A percentile compares a stretch with the other conserved stretches of the same genome.
Conservation (phyloP, 2,329 filamentous ascomycete genomes). For the Talaromyces sp. region DNA sequence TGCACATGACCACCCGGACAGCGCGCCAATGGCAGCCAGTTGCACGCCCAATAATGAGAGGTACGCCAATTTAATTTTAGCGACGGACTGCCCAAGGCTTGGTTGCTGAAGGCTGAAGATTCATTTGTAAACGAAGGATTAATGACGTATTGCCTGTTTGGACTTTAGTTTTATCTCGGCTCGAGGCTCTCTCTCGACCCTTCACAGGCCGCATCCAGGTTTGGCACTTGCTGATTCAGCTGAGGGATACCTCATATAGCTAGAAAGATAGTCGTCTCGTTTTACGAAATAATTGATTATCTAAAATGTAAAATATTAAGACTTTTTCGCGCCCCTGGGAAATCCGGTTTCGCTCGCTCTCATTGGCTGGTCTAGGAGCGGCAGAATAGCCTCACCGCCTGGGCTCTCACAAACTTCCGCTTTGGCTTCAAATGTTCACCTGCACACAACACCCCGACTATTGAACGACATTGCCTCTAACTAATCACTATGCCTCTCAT, state of each 20-base stretch:
- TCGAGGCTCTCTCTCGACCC: neutral
- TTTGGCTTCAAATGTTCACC: neutral
- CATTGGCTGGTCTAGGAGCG: neutral
- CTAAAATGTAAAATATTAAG: neutral
- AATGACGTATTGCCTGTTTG: neutral
- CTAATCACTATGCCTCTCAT: slow-evolving; percentile 56
- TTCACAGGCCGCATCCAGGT: neutral
- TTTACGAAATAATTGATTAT: no score
- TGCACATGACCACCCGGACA: neutral
- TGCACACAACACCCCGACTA: neutral
- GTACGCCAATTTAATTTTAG: neutral
- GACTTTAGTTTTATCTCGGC: neutral
- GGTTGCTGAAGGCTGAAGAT: neutral
- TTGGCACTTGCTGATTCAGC: neutral
- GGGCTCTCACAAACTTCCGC: neutral
- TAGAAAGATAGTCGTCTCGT: neutral
- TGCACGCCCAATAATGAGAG: neutral
- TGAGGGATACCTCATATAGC: neutral
- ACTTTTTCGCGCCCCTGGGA: neutral
- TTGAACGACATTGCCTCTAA: neutral
- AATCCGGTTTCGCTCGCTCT: neutral
- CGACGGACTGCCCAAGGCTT: no score
- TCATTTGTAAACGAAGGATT: neutral
- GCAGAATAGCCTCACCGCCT: neutral
- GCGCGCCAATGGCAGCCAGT: neutral